These are phyloP conservation scores for Phanerochaete carnosa DNA, from an alignment of 768 basidiomycete genomes.

Conservation along the genomic window DNA sequence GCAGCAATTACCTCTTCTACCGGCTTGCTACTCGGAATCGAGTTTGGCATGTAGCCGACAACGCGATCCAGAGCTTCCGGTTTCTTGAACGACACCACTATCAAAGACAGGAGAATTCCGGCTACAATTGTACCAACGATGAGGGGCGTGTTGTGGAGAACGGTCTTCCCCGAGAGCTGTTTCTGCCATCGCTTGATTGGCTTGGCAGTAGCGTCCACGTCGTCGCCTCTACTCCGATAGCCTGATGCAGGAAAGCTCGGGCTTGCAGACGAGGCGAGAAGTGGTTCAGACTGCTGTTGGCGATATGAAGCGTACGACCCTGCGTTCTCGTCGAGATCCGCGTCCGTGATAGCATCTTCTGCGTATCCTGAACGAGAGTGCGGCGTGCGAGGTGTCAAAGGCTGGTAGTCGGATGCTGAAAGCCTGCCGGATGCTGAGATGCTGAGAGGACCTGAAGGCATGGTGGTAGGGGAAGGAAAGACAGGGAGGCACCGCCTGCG, in stretches of 20 bases:
- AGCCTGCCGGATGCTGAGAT: slow-evolving; percentile 21
- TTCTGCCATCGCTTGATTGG: slow-evolving; percentile 5
- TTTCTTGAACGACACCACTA: slow-evolving; percentile 46
- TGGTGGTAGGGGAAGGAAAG: background rate
- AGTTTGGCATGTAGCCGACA: slow-evolving; percentile 30
- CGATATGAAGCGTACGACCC: slow-evolving; percentile 36
- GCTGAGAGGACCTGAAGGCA: slow-evolving; percentile 1
- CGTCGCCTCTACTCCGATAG: slow-evolving; percentile 40
- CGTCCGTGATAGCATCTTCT: slow-evolving; percentile 49
- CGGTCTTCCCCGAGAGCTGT: background rate
- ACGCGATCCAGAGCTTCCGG: slow-evolving; percentile 46
- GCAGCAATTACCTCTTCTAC: slow-evolving; percentile 13
- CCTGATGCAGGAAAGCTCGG: slow-evolving; percentile 34
- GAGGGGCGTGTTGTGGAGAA: slow-evolving; percentile 34
- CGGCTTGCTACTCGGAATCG: slow-evolving; percentile 9
- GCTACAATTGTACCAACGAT: slow-evolving; percentile 43
- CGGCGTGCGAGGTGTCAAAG: slow-evolving; percentile 56
- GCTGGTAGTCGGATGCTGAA: slow-evolving; percentile 19
- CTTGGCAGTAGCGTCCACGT: slow-evolving; percentile 23
- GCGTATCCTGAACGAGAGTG: slow-evolving; percentile 57
- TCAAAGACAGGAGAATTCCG: slow-evolving; percentile 41
- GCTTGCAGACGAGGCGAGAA: slow-evolving; percentile 41
- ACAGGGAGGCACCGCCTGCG: background rate
- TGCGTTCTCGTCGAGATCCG: slow-evolving; percentile 40
- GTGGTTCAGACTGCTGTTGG: slow-evolving; percentile 38